Evolutionary conservation across 2,329 filamentous ascomycete species (phyloP).

Genomic region (Apiospora aurea): DNA sequence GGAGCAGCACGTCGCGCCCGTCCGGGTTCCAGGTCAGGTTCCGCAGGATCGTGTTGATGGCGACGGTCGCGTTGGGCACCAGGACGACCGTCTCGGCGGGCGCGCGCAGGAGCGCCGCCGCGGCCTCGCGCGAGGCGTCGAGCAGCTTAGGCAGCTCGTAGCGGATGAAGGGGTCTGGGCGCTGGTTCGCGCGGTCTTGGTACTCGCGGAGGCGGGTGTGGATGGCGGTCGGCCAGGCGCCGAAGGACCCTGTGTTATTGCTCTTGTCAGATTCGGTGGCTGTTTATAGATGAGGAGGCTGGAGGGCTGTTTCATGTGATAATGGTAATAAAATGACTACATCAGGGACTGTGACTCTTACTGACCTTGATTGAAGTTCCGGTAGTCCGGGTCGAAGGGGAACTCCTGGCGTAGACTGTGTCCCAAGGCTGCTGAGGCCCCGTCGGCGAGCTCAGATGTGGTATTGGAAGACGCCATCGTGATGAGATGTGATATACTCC

Average conservation of each 20-base stretch:
- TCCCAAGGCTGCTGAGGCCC: slow-evolving; percentile 50
- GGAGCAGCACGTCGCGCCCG: slow-evolving; percentile 79
- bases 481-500: background rate
- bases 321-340: background rate
- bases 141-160: slow-evolving; percentile 70
- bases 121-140: slow-evolving; percentile 67
- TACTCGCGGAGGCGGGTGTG: slow-evolving; percentile 66
- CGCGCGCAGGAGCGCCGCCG: slow-evolving; percentile 72
- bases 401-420: slow-evolving; percentile 68
- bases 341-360: background rate
- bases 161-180: slow-evolving; percentile 79
- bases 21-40: slow-evolving; percentile 72
- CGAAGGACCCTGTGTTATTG: slow-evolving; percentile 71
- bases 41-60: slow-evolving; percentile 79
- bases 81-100: slow-evolving; percentile 74
- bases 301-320: background rate
- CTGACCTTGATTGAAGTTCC: slow-evolving; percentile 80
- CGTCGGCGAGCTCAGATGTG: background rate
- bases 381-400: slow-evolving; percentile 70
- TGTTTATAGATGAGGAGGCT: background rate
- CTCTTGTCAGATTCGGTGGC: background rate
- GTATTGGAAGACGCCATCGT: background rate
- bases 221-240: slow-evolving; percentile 72
- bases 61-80: slow-evolving; percentile 81
- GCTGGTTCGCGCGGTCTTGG: slow-evolving; percentile 70